Evolutionary conservation across 1,284 basidiomycete species (phyloP).

Genomic region (Cutaneotrichosporon mucoides): DNA sequence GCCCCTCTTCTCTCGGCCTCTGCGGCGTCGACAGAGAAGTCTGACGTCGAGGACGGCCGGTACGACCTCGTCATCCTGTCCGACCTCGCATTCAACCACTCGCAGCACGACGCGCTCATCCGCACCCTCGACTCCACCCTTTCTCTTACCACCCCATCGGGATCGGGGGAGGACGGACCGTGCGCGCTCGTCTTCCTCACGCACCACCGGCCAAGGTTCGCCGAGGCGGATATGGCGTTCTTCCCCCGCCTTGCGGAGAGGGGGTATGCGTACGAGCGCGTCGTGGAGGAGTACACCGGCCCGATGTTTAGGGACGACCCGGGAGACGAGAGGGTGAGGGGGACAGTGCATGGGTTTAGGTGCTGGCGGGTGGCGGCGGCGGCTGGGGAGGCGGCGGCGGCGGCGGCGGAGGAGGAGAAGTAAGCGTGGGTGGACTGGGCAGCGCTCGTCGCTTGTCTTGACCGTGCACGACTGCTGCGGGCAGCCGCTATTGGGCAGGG

Average conservation of each 20-base stretch:
- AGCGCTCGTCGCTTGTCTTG: too few species aligned
- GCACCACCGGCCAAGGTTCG: slow-evolving; percentile 85
- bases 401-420: too few species aligned
- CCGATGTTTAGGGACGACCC: slow-evolving; percentile 84
- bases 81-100: slow-evolving; percentile 61
- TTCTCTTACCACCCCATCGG: slow-evolving; percentile 34
- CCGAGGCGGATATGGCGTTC: slow-evolving; percentile 78
- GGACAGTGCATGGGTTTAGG: slow-evolving; percentile 60
- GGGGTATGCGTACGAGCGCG: slow-evolving; percentile 74
- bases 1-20: slow-evolving; percentile 52
- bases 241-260: slow-evolving; percentile 53
- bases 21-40: too few species aligned
- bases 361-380: slow-evolving; percentile 36
- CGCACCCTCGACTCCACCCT: slow-evolving; percentile 62
- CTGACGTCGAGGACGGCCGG: slow-evolving; percentile 17
- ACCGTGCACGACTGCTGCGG: too few species aligned
- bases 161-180: slow-evolving; percentile 42
- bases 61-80: slow-evolving; percentile 86
- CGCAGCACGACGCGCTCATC: slow-evolving; percentile 78
- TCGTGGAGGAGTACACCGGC: slow-evolving; percentile 64
- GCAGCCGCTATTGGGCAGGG: too few species aligned
- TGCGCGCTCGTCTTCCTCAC: slow-evolving; percentile 84
- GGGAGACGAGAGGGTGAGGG: slow-evolving; percentile 59
- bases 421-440: too few species aligned
- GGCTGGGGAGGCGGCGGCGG: slow-evolving; percentile 21